Base-by-base conservation (phyloP, 1,284 basidiomycete genomes). In the Vanrija sp. region DNA sequence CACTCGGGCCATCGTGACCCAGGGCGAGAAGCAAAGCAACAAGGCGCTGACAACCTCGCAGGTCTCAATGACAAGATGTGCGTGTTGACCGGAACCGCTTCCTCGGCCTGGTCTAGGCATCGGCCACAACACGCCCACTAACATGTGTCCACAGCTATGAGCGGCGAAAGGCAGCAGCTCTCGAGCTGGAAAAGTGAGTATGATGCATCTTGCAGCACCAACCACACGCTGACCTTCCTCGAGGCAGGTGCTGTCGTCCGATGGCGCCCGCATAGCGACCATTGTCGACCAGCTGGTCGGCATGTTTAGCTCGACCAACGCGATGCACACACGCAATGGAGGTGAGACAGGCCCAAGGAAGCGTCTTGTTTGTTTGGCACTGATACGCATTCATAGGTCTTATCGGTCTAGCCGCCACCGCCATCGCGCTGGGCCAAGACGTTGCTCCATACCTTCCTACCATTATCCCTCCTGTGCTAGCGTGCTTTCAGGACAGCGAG, bases 211-310 rank as follows among this genome's bases (percentile, higher is more conserved):
- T 38, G n/a, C 18, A 38, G 21, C n/a, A 16, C n/a, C 9, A 12
- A 12, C 10, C 42, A 12, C 6, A 10, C 43, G 12, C 46, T 49
- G 15, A 49, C 47, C 42, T 16, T 40, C 3, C 34, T 12, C 9
- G 63, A 88, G 86, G 66, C 85, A 92, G 77, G 88, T 97, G 57
- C 86, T 92, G 63, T 83, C 87, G 65, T 86, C 86, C 42, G 93
- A 97, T 74, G 82, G 86, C 46, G 82, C 85, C 7, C 84, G 88
- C 25, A 93, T 98, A 69, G 82, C 82, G 57, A 82, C 86, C 66
- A 96, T 98, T 67, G 87, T 98, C 62, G 90, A 95, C 78, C 94
- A 98, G 72, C 84, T 98, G 59, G 88, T 92, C 62, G 90, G 90
- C 28, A 90, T 95, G 85, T 93, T 95, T 78, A 87, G 80, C 69